A percentile compares a stretch with the other conserved stretches of the same genome.
Conservation (phyloP, 2,329 filamentous ascomycete genomes). For the Aspergillus fructus region DNA sequence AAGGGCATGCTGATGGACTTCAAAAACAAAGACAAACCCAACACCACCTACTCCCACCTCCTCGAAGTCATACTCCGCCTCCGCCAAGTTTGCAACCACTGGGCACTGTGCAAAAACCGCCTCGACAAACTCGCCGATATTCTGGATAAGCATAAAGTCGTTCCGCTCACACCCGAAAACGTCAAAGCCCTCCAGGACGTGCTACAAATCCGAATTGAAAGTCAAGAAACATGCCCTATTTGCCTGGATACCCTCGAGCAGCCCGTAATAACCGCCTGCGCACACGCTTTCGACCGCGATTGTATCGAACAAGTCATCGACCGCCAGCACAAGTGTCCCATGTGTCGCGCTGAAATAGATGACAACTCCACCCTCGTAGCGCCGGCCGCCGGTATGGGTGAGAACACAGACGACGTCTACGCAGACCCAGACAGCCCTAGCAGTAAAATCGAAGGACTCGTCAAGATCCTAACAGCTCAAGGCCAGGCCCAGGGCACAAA, state of each 20-base stretch:
- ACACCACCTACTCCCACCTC: constrained; percentile 68
- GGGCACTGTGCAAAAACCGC: constrained; percentile 74
- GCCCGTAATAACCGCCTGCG: constrained; percentile 82
- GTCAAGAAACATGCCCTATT: constrained; percentile 77
- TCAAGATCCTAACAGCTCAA: constrained; percentile 72
- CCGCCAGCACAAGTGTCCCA: constrained; percentile 75
- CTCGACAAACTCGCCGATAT: constrained; percentile 70
- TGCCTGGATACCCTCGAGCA: constrained; percentile 71
- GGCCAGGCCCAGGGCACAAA: constrained; percentile 66
- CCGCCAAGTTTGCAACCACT: constrained; percentile 85
- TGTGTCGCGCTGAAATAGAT: constrained; percentile 71
- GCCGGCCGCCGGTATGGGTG: constrained; percentile 59
- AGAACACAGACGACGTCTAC: constrained; percentile 47
- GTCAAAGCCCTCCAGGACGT: constrained; percentile 69
- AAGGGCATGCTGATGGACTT: constrained; percentile 67
- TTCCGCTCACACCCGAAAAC: constrained; percentile 72
- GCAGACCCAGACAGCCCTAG: constrained; percentile 67
- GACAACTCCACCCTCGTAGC: constrained; percentile 63
- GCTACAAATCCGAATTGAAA: constrained; percentile 73
- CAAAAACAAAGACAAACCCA: constrained; percentile 46
- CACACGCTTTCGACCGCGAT: constrained; percentile 71
- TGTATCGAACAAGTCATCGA: constrained; percentile 77
- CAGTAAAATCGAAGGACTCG: constrained; percentile 77
- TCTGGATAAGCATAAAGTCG: constrained; percentile 65
- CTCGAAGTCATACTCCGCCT: constrained; percentile 80